These are phyloP conservation scores for Metarhizium brunneum DNA, from an alignment of 2,329 filamentous ascomycete genomes.

Conservation along the genomic window DNA sequence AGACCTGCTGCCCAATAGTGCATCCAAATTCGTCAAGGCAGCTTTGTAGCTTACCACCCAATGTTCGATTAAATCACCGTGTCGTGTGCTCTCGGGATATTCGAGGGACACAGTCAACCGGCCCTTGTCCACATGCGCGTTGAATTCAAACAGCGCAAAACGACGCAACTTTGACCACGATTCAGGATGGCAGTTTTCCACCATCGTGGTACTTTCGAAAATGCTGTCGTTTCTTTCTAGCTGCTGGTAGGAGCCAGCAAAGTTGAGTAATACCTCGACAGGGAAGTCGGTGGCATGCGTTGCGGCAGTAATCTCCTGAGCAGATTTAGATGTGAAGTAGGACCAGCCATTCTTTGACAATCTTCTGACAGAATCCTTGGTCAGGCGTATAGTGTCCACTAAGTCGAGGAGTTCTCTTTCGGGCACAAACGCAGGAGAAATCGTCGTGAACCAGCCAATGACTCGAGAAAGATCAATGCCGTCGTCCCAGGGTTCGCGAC, in stretches of 20 bases:
- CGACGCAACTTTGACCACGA: not conserved
- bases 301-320: not conserved
- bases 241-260: not conserved
- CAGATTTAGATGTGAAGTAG: not conserved
- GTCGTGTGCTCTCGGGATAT: not conserved
- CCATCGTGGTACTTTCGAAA: not conserved
- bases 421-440: not conserved
- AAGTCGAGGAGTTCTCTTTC: not conserved
- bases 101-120: not conserved
- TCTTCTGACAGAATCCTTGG: not conserved
- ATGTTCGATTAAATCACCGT: not conserved
- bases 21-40: not conserved
- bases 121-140: not conserved
- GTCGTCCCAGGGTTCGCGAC: constrained; percentile 21
- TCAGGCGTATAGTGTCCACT: not conserved
- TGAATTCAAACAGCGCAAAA: not conserved
- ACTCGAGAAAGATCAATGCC: constrained; percentile 21
- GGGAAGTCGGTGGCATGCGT: not conserved
- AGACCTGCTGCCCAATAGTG: not conserved
- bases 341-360: not conserved
- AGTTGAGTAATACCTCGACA: not conserved
- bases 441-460: constrained; percentile 16
- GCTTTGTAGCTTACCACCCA: not conserved
- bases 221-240: not conserved
- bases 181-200: not conserved